Percentiles rank a stretch among this genome's conserved stretches.
Evolutionary conservation across 2,329 filamentous ascomycete genomes (phyloP).

Genomic region (Macrophomina phaseolina): DNA sequence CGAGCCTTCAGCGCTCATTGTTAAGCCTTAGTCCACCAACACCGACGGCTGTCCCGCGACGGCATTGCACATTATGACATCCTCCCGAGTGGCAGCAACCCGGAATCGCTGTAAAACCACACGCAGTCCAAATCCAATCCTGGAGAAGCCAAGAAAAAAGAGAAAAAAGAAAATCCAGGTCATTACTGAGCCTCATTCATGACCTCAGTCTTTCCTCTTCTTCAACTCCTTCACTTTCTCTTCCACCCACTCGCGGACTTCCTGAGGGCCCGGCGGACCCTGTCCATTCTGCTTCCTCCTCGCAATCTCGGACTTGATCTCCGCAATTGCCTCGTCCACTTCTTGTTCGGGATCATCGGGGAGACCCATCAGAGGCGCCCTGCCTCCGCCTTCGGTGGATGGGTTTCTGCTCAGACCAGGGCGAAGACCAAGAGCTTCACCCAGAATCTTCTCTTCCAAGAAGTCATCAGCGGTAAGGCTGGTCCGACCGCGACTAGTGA

Average conservation of each 20-base stretch:
- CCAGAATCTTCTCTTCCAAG: slow-evolving; percentile 26
- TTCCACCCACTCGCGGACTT: slow-evolving; percentile 44
- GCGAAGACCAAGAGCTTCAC: slow-evolving; percentile 15
- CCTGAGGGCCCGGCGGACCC: slow-evolving; percentile 42
- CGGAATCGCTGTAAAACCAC: no score
- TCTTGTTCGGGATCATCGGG: slow-evolving; percentile 77
- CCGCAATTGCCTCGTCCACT: slow-evolving; percentile 76
- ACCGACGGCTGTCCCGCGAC: no score
- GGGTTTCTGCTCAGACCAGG: slow-evolving; percentile 21
- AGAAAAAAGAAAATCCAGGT: no score
- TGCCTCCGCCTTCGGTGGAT: slow-evolving; percentile 27
- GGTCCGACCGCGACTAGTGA: not conserved
- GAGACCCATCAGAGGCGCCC: slow-evolving; percentile 47
- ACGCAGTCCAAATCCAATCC: no score
- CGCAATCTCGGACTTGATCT: slow-evolving; percentile 76
- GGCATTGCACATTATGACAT: no score
- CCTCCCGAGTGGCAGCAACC: no score
- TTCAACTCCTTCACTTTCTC: slow-evolving; percentile 38
- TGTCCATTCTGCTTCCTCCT: slow-evolving; percentile 55
- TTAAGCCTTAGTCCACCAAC: not conserved
- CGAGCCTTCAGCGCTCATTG: no score
- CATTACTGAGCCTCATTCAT: not conserved
- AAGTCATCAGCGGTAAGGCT: slow-evolving; percentile 19
- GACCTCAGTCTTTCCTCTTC: not conserved
- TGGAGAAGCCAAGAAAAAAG: no score